Evolutionary conservation across 208 protist species (phyloP).

Genomic region (Histomonas meleagridis): DNA sequence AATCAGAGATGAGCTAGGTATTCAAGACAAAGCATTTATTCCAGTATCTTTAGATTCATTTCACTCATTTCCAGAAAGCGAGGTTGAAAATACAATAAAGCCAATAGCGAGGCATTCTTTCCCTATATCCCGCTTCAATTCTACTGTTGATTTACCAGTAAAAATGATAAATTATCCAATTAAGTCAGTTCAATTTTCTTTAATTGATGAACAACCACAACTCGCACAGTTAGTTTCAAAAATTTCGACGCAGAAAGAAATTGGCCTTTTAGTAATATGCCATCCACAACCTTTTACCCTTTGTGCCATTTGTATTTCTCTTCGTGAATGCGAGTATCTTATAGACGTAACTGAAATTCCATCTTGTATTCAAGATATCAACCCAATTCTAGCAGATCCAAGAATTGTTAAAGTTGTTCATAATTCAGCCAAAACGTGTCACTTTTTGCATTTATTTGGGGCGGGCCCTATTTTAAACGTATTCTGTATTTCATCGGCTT

Average conservation of each 20-base stretch:
- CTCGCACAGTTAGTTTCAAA: not conserved
- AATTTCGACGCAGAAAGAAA: not conserved
- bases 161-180: conserved; percentile 27
- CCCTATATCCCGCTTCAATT: not conserved
- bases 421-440: not conserved
- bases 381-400: not conserved
- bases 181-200: conserved; percentile 21
- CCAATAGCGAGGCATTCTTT: no score
- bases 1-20: not conserved
- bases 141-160: not conserved
- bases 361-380: not conserved
- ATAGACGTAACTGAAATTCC: conserved; percentile 10
- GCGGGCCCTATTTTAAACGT: not conserved
- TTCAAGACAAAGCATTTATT: not conserved
- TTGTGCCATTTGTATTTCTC: not conserved
- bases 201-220: conserved; percentile 1
- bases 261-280: not conserved
- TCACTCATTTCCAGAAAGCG: not conserved
- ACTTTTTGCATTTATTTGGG: not conserved
- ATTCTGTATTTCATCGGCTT: not conserved
- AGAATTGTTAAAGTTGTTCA: not conserved
- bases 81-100: not conserved
- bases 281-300: not conserved
- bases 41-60: not conserved
- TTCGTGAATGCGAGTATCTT: conserved; percentile 6